Base-by-base conservation (phyloP, 192 early-diverging fungal species). In the Coemansia sp. region DNA sequence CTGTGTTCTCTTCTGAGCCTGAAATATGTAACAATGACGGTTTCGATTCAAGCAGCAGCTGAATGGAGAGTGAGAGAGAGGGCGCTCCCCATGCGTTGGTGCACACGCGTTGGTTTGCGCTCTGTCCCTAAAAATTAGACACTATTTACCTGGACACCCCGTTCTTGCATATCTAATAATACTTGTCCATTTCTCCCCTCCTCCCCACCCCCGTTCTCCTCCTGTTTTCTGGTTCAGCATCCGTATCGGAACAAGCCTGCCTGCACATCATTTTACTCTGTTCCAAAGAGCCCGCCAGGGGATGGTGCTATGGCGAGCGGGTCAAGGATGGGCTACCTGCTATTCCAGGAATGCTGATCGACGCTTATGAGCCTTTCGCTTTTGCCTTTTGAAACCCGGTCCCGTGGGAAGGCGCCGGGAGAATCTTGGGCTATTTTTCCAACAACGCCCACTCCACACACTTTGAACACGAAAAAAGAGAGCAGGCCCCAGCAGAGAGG, bases 1-100 rank as follows among this genome's bases (percentile, higher is more conserved):
- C 45, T 48, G 45, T 48, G 45, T 48, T 48, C 45, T 48, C 45
- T 48, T 25, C 45, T 48, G 45, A 13, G 45, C 45, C 45, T 48
- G 45, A 10, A 48, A 48, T 6, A 48, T 8, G 8, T 3, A 48
- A 48, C 42, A 44, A 44, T 44, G 17, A 15, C 42, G n/a, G 42
- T 20, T 15, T 44, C n/a, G 17, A 19, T 17, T 19, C 19, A 20
- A 19, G 23, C 45, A 48, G 45, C 45, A 48, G 45, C 45, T 44
- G 41, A n/a, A n/a, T n/a, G n/a, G n/a, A n/a, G n/a, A n/a, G 13
- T 17, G 41, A 9, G 33, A 9, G 9, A 34, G 4, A 9, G 33
- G 33, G 33, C 13, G 38, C 38, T 17, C 14, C 38, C 38, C 33
- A 41, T 41, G 38, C 17, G 38, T 41, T 1, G 38, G 10, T 13